Base-by-base conservation (phyloP, 2,329 filamentous ascomycete genomes). In the Fusarium concolor region DNA sequence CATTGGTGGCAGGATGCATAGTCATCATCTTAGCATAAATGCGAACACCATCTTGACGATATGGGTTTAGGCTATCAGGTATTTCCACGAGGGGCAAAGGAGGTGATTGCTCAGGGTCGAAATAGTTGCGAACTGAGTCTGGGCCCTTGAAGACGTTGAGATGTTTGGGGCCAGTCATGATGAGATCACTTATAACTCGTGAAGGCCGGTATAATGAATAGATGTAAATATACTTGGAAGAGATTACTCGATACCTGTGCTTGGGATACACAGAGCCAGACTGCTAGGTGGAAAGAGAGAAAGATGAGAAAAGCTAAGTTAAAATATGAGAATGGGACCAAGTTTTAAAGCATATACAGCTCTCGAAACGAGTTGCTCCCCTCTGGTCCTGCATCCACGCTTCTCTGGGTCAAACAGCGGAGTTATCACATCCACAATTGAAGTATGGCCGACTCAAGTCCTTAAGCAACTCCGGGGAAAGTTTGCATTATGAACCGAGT, bases 11-110 rank as follows among this genome's bases (percentile, higher is more conserved):
- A 2, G 87, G 87, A 62, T 86, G 85, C 79, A 84, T 84, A 4
- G 85, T 86, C 82, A 89, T 86, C 84, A 89, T 86, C 76, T 89
- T 89, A 33, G 87, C 87, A 63, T 88, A 89, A 62, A 90, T 88
- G 22, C 86, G 83, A 4, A 90, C 85, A 2, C 85, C 85, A 82
- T 89, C 83, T 20, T 81, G 65, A 47, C 82, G 79, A 65, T 83
- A 87, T 1, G 86, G 86, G 62, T 89, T 90, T 45, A 90, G 78
- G 37, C 77, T 78, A 28, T 80, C 79, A 4, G 87, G 87, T 11
- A 90, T 78, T 76, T 90, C 87, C 17, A 90, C 85, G 4, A 90
- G 77, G 6, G 87, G 87, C 3, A 89, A 71, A 10, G 85, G 86
- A 6, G 87, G 87, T 24, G 83, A 80, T 5, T 74, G 78, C 54